Conservation (phyloP, 768 basidiomycete genomes). For the Dioszegia hungarica region DNA sequence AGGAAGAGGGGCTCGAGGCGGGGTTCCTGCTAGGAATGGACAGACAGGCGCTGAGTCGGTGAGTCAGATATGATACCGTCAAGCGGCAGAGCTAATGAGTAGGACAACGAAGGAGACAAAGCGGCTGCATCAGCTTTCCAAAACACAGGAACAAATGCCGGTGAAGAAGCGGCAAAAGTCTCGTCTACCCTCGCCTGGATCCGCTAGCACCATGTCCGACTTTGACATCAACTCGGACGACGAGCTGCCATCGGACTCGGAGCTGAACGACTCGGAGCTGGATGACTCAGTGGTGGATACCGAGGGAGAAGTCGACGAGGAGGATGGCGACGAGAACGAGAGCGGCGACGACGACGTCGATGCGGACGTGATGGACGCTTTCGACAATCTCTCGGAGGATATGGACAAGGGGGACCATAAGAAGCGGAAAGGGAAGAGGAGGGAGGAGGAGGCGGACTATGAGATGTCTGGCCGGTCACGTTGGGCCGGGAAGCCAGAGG, state of each 20-base stretch:
- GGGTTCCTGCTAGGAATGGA: slow-evolving; percentile 72
- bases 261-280: slow-evolving; percentile 49
- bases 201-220: slow-evolving; percentile 64
- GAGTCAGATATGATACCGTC: slow-evolving; percentile 30
- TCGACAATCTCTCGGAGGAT: slow-evolving; percentile 51
- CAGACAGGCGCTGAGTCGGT: slow-evolving; percentile 75
- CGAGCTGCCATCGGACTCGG: slow-evolving; percentile 48
- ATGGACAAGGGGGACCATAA: slow-evolving; percentile 58
- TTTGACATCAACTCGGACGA: slow-evolving; percentile 58
- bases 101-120: slow-evolving; percentile 84
- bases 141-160: slow-evolving; percentile 52
- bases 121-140: slow-evolving; percentile 63
- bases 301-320: slow-evolving; percentile 48
- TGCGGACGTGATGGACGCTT: slow-evolving; percentile 10
- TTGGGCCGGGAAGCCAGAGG: slow-evolving; percentile 18
- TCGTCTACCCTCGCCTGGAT: slow-evolving; percentile 16
- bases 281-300: slow-evolving; percentile 48
- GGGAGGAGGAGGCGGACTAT: slow-evolving; percentile 52
- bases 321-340: slow-evolving; percentile 49
- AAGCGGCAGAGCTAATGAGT: slow-evolving; percentile 5
- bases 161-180: slow-evolving; percentile 54
- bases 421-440: slow-evolving; percentile 24
- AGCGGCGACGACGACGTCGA: slow-evolving; percentile 36
- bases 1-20: slow-evolving; percentile 59
- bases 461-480: slow-evolving; percentile 55